These are phyloP conservation scores for Helicosporidium sp. DNA, from an alignment of 139 green algal species.

Conservation along the genomic window DNA sequence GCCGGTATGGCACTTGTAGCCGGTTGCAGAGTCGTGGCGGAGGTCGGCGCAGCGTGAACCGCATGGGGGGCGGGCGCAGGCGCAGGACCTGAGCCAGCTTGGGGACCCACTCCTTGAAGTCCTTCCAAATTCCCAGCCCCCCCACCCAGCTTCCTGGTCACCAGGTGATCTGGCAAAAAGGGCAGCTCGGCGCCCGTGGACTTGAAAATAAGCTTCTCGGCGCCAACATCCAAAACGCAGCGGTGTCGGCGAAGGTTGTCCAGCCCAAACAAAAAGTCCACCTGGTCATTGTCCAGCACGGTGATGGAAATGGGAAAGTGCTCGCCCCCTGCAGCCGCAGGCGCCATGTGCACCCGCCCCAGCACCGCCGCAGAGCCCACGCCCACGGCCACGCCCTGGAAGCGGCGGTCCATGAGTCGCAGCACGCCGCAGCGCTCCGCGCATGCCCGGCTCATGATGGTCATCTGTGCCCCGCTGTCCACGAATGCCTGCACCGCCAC, in stretches of 20 bases:
- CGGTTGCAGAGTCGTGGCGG: no score
- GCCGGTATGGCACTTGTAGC: constrained; percentile 3
- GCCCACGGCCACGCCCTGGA: constrained; percentile 60
- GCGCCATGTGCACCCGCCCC: constrained; percentile 33
- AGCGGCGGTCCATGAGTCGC: constrained; percentile 76
- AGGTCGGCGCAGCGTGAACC: background rate
- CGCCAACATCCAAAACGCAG: background rate
- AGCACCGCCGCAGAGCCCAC: constrained; percentile 75
- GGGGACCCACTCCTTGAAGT: no score
- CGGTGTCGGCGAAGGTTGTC: constrained; percentile 79
- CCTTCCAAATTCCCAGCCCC: no score
- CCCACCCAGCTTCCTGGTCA: constrained; percentile 7
- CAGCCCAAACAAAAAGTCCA: constrained; percentile 89
- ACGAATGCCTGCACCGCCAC: constrained; percentile 56
- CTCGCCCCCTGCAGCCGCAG: constrained; percentile 45
- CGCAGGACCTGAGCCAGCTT: no score
- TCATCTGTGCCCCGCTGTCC: constrained; percentile 63
- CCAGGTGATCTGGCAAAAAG: constrained; percentile 54
- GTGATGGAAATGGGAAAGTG: constrained; percentile 67
- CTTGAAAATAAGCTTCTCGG: constrained; percentile 17
- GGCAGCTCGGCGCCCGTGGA: constrained; percentile 28
- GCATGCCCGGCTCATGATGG: constrained; percentile 33
- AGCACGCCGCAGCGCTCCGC: constrained; percentile 57
- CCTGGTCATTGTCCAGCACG: constrained; percentile 63
- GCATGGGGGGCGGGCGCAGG: background rate